A percentile compares a stretch with the other conserved stretches of the same genome.
Evolutionary conservation across 768 basidiomycete species (phyloP).

Genomic region (Amanita thiersii): DNA sequence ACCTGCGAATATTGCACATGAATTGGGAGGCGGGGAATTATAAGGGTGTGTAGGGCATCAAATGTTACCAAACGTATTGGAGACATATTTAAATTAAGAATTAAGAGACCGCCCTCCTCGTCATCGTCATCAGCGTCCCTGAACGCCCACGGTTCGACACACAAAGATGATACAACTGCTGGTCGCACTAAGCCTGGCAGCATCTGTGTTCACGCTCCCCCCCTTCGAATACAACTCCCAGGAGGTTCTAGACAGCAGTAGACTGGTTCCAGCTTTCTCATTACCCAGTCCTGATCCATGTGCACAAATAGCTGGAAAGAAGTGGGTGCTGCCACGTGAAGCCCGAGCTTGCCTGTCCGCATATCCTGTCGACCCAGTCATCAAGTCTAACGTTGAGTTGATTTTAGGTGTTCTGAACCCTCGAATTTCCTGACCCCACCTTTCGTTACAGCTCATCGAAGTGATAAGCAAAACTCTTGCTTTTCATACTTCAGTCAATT

Average conservation of each 20-base stretch:
- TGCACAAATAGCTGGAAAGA: conserved; percentile 41
- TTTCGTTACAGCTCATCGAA: conserved; percentile 42
- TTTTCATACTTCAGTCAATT: conserved; percentile 58
- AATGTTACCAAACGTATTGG: conserved; percentile 64
- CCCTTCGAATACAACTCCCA: not conserved
- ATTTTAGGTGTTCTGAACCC: not conserved
- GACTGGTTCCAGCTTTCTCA: too few species aligned
- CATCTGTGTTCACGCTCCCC: not conserved
- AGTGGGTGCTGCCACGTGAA: conserved; percentile 45
- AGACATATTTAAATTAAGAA: conserved; percentile 6
- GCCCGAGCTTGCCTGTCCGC: conserved; percentile 44
- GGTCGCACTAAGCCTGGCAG: conserved; percentile 2
- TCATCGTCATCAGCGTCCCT: too few species aligned
- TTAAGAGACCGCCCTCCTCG: too few species aligned
- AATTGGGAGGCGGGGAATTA: conserved; percentile 61
- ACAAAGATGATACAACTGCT: too few species aligned
- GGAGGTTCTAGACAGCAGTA: not conserved
- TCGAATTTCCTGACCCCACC: not conserved
- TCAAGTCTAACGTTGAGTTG: conserved; percentile 43
- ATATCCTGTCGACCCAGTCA: conserved; percentile 34
- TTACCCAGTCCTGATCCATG: conserved; percentile 33
- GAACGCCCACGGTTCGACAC: too few species aligned
- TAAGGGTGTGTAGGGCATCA: conserved; percentile 69
- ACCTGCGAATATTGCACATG: conserved; percentile 57
- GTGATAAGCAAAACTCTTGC: conserved; percentile 49